Evolutionary conservation across 768 basidiomycete genomes (phyloP).

Genomic region (Cystobasidium onofrii): DNA sequence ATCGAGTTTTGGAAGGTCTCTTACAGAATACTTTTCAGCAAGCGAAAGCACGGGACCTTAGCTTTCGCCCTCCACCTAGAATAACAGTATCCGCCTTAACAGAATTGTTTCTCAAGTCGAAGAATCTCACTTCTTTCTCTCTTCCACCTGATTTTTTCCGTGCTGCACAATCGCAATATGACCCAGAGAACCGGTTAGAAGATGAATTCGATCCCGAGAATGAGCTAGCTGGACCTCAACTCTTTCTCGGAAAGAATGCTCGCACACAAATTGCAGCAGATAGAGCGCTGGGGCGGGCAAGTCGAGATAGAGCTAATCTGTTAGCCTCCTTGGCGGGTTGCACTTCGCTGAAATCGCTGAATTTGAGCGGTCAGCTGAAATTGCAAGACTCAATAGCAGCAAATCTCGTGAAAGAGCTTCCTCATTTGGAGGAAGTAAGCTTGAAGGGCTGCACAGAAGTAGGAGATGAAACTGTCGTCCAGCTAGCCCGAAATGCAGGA

Average conservation of each 20-base stretch:
- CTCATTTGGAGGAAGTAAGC: constrained; percentile 32
- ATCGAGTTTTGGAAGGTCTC: constrained; percentile 4
- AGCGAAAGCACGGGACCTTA: neutral
- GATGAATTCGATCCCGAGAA: constrained; percentile 25
- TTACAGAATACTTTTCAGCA: neutral
- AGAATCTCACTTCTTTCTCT: constrained; percentile 7
- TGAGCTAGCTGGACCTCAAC: neutral
- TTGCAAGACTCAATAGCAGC: constrained; percentile 32
- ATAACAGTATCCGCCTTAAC: constrained; percentile 9
- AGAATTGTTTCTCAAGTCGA: neutral
- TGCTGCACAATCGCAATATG: constrained; percentile 23
- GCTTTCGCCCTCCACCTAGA: neutral
- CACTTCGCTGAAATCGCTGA: constrained; percentile 32
- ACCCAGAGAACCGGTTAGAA: neutral
- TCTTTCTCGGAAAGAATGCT: neutral
- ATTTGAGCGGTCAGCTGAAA: constrained; percentile 24
- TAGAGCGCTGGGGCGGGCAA: constrained; percentile 2
- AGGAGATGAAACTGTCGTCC: constrained; percentile 36
- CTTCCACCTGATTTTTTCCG: constrained; percentile 19
- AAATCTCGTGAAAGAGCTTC: constrained; percentile 32
- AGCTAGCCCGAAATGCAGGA: constrained; percentile 30
- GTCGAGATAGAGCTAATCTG: constrained; percentile 30
- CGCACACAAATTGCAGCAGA: neutral
- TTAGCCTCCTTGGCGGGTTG: constrained; percentile 34
- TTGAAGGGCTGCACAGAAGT: constrained; percentile 37